These are phyloP conservation scores for Gynochthodes officinalis DNA, from an alignment of 257 asterid species.

Conservation along the genomic window DNA sequence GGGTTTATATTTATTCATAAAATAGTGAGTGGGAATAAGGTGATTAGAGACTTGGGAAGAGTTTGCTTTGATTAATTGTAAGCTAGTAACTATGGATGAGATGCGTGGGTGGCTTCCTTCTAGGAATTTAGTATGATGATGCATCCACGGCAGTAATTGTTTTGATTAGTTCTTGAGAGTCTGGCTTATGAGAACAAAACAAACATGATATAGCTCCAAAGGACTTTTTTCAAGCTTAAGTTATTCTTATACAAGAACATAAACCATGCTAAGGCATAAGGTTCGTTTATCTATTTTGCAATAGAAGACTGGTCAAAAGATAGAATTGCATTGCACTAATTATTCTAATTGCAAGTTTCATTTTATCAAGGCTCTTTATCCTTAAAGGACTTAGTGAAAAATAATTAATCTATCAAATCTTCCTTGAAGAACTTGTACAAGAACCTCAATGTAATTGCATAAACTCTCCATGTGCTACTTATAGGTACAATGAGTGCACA, in stretches of 20 bases:
- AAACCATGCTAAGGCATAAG: not conserved
- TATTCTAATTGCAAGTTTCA: too few species aligned
- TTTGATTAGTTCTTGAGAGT: not conserved
- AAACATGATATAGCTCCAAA: not conserved
- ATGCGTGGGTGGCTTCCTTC: not conserved
- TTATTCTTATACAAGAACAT: not conserved
- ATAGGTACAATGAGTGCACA: too few species aligned
- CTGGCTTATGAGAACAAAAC: not conserved
- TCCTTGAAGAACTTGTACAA: not conserved
- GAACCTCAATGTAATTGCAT: too few species aligned
- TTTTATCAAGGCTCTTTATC: not conserved
- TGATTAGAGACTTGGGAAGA: not conserved
- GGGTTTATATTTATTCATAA: not conserved
- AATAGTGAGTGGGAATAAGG: not conserved
- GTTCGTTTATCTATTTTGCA: not conserved
- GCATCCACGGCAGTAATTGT: not conserved
- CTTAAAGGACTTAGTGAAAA: not conserved
- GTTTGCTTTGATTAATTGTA: too few species aligned
- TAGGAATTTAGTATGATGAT: not conserved
- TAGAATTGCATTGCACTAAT: slow-evolving; percentile 1
- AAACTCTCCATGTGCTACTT: too few species aligned
- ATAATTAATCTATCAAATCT: not conserved
- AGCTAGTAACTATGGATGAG: not conserved
- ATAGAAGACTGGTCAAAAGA: not conserved
- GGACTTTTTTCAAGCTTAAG: not conserved